phyloP scores from a whole-genome alignment of 345 rosid species.

The Hypericum androsaemum region DNA sequence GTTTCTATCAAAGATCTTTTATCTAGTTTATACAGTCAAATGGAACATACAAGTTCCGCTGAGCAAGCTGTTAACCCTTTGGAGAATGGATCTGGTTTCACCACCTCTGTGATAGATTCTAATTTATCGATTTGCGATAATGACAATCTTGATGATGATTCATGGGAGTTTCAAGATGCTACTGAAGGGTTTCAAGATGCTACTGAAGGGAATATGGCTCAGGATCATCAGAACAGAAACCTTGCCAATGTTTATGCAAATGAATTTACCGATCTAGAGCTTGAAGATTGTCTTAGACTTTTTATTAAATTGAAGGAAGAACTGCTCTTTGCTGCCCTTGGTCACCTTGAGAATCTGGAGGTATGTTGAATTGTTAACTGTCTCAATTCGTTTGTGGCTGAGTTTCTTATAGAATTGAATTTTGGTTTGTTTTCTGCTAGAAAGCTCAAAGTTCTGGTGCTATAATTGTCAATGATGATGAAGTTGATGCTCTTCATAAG shows the following conservation, averaged over 20 bases:
- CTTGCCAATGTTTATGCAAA: slow-evolving; percentile 22
- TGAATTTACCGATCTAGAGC: slow-evolving; percentile 17
- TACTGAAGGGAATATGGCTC: slow-evolving; percentile 20
- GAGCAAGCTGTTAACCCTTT: slow-evolving; percentile 21
- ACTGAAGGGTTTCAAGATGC: slow-evolving; percentile 43
- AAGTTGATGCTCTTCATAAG: slow-evolving; percentile 28
- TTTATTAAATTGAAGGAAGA: slow-evolving; percentile 59
- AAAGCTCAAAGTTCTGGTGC: slow-evolving; percentile 33
- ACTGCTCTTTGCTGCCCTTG: slow-evolving; percentile 29
- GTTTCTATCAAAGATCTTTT: slow-evolving; percentile 58
- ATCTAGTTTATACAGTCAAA: slow-evolving; percentile 65
- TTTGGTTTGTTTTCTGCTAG: slow-evolving; percentile 37
- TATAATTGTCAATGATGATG: slow-evolving; percentile 28
- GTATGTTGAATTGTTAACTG: slow-evolving; percentile 24
- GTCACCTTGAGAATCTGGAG: slow-evolving; percentile 56
- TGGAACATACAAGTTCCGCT: slow-evolving; percentile 30
- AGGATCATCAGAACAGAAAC: slow-evolving; percentile 20
- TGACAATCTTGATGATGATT: slow-evolving; percentile 44
- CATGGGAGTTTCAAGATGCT: slow-evolving; percentile 69
- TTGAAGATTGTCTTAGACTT: slow-evolving; percentile 34
- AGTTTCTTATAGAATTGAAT: slow-evolving; percentile 7
- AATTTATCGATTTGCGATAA: slow-evolving; percentile 20
- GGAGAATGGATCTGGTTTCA: slow-evolving; percentile 27
- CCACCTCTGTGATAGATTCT: slow-evolving; percentile 17
- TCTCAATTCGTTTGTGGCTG: slow-evolving; percentile 4